phyloP scores from a whole-genome alignment of 2,329 filamentous ascomycete genomes.

The Claviceps sp. region DNA sequence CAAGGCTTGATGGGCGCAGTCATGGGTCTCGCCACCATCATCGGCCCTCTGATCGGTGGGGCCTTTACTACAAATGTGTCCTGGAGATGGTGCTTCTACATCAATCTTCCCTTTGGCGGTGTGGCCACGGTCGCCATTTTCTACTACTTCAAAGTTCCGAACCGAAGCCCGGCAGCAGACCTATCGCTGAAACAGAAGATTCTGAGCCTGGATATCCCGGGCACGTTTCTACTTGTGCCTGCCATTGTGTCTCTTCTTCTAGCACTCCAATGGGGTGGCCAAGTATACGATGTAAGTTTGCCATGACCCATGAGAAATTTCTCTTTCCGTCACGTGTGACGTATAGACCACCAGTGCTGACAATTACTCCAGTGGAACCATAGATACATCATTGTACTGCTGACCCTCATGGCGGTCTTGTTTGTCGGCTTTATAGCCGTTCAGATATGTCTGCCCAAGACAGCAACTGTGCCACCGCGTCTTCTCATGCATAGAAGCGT shows the following conservation, averaged over 20 bases:
- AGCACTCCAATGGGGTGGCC: slow-evolving; percentile 33
- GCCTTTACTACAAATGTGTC: slow-evolving; percentile 23
- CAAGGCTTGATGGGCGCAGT: slow-evolving; percentile 23
- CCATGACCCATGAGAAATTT: too few relatives aligned
- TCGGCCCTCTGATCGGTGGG: slow-evolving; percentile 24
- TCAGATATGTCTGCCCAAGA: slow-evolving; percentile 20
- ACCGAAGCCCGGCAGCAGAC: neutral
- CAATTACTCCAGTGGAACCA: neutral
- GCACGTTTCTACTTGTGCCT: neutral
- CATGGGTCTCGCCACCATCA: slow-evolving; percentile 23
- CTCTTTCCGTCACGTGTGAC: too few relatives aligned
- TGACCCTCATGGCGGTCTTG: slow-evolving; percentile 26
- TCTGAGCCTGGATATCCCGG: neutral
- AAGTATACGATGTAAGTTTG: slow-evolving; percentile 13
- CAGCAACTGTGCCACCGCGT: slow-evolving; percentile 25
- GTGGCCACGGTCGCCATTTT: slow-evolving; percentile 22
- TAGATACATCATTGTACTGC: slow-evolving; percentile 11
- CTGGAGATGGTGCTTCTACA: slow-evolving; percentile 29
- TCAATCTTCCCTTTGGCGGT: slow-evolving; percentile 24
- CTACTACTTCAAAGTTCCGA: slow-evolving; percentile 22
- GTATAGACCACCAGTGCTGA: slow-evolving; percentile 7
- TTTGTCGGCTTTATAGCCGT: slow-evolving; percentile 26
- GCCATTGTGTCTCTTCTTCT: slow-evolving; percentile 26
- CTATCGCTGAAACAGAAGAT: neutral
- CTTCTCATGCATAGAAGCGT: slow-evolving; percentile 27